Percentiles rank a stretch among this genome's conserved stretches.
These are phyloP conservation scores for Nissolia schottii DNA, from an alignment of 306 rosid genomes.

Conservation along the genomic window DNA sequence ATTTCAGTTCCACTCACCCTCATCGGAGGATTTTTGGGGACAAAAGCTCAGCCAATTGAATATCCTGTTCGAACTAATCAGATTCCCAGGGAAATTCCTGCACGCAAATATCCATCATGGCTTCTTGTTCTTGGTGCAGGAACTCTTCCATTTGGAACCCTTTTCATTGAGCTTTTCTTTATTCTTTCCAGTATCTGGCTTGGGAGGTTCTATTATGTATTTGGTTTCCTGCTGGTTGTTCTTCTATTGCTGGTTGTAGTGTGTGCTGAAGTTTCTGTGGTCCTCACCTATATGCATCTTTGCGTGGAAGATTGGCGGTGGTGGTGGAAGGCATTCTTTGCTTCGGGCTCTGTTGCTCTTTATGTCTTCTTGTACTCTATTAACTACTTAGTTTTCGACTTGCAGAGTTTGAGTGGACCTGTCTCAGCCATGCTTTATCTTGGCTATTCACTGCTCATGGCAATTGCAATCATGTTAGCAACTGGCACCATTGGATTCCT, in stretches of 20 bases:
- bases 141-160: conserved; percentile 95
- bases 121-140: conserved; percentile 96
- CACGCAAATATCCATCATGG: conserved; percentile 94
- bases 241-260: conserved; percentile 67
- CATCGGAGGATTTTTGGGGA: conserved; percentile 80
- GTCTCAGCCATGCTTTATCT: conserved; percentile 82
- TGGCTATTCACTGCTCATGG: conserved; percentile 93
- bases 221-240: conserved; percentile 85
- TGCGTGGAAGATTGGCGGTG: conserved; percentile 98
- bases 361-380: conserved; percentile 91
- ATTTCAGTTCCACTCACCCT: conserved; percentile 94
- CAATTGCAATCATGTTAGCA: conserved; percentile 84
- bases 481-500: conserved; percentile 92
- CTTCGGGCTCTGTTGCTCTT: conserved; percentile 87
- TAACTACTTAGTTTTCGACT: conserved; percentile 89
- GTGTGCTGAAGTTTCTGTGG: conserved; percentile 96
- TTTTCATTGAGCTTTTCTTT: conserved; percentile 94
- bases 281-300: conserved; percentile 95
- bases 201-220: conserved; percentile 92
- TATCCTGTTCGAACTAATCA: conserved; percentile 92
- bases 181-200: conserved; percentile 99
- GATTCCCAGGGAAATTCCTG: conserved; percentile 92
- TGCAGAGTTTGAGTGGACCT: conserved; percentile 97
- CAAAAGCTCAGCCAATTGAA: conserved; percentile 66
- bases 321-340: conserved; percentile 99